Evolutionary conservation across 768 basidiomycete species (phyloP).

Genomic region (Termitomyces sp.): DNA sequence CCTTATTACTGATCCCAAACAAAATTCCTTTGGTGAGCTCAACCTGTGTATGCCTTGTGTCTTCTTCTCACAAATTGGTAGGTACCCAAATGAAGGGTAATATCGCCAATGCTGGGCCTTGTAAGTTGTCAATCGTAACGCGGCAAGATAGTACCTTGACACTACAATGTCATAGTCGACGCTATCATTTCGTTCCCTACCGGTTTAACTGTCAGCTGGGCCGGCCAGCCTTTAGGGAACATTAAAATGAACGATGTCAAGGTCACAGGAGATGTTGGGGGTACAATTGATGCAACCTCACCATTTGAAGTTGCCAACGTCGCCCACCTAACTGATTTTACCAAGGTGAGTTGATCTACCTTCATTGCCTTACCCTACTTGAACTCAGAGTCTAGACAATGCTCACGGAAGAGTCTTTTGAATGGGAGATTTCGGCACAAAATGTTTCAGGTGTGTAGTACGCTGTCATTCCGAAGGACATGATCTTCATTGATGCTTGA

Average conservation of each 20-base stretch:
- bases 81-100: constrained; percentile 54
- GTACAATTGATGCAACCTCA: constrained; percentile 48
- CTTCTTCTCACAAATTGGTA: constrained; percentile 16
- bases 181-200: constrained; percentile 62
- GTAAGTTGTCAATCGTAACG: constrained; percentile 32
- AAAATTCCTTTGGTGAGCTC: constrained; percentile 52
- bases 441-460: constrained; percentile 51
- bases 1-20: constrained; percentile 54
- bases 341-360: constrained; percentile 37
- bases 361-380: not conserved
- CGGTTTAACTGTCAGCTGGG: constrained; percentile 62
- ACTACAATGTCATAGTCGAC: constrained; percentile 42
- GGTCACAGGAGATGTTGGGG: constrained; percentile 64
- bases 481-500: constrained; percentile 1
- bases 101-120: constrained; percentile 70
- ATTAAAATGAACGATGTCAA: constrained; percentile 59
- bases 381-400: constrained; percentile 32
- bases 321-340: constrained; percentile 57
- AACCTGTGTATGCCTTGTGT: not conserved
- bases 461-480: not conserved
- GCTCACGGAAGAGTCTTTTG: constrained; percentile 62
- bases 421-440: constrained; percentile 65
- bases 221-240: constrained; percentile 50
- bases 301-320: constrained; percentile 58
- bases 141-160: constrained; percentile 1